A percentile compares a stretch with the other conserved stretches of the same genome.
Conservation (phyloP, 805 yeast genomes). For the Kodamaea laetipori region DNA sequence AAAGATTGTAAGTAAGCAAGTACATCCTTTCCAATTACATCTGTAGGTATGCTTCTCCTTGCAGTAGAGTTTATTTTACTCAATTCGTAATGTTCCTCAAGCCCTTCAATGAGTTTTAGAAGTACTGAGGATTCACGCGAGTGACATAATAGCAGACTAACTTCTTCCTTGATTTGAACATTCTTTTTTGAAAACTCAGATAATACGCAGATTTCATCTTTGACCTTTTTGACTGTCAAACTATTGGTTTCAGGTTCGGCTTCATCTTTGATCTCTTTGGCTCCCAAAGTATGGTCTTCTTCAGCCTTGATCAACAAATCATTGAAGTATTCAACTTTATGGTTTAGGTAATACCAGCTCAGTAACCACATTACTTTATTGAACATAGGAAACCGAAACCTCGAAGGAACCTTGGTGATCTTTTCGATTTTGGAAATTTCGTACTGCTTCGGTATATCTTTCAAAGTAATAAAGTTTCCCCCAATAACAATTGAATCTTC, state of each 20-base stretch:
- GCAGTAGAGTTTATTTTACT: constrained; percentile 38
- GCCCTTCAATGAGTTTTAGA: constrained; percentile 24
- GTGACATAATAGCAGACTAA: no score
- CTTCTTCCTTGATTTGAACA: no score
- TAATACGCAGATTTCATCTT: no score
- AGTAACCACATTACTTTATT: constrained; percentile 69
- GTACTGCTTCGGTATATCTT: constrained; percentile 64
- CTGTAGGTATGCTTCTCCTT: constrained; percentile 34
- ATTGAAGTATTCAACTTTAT: background rate
- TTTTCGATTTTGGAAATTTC: constrained; percentile 63
- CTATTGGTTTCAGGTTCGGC: no score
- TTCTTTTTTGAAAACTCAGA: no score
- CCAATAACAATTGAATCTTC: constrained; percentile 80
- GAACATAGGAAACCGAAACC: constrained; percentile 79
- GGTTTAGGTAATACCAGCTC: constrained; percentile 29
- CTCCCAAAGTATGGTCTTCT: no score
- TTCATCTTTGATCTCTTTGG: no score
- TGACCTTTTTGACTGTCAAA: no score
- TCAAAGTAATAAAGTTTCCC: constrained; percentile 77
- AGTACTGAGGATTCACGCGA: constrained; percentile 10
- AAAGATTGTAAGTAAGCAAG: constrained; percentile 19
- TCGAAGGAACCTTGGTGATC: constrained; percentile 68
- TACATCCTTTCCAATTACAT: constrained; percentile 32
- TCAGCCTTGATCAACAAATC: no score
- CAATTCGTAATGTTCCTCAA: constrained; percentile 32